Conservation (phyloP, 1,284 basidiomycete species). For the Ganoderma multipileum region DNA sequence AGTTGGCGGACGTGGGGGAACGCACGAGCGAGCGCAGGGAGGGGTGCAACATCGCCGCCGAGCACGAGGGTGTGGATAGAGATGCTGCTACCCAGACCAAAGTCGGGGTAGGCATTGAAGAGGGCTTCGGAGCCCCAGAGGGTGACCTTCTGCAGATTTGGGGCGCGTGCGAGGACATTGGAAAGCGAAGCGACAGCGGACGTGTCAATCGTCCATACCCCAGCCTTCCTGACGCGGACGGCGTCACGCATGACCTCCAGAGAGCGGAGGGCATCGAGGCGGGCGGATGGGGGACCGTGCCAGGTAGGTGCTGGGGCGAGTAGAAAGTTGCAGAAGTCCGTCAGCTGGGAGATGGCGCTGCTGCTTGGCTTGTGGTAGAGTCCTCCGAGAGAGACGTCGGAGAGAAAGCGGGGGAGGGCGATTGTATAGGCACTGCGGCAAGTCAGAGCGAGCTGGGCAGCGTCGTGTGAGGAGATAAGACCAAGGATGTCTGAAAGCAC, state of each 20-base stretch:
- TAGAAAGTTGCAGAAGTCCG: constrained; percentile 29
- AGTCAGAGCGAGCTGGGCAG: constrained; percentile 27
- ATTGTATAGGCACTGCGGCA: constrained; percentile 26
- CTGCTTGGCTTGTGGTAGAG: constrained; percentile 29
- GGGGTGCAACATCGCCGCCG: constrained; percentile 28
- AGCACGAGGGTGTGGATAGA: constrained; percentile 29
- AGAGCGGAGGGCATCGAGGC: constrained; percentile 22
- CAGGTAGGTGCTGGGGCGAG: constrained; percentile 26
- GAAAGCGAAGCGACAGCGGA: constrained; percentile 25
- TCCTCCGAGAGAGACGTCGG: constrained; percentile 28
- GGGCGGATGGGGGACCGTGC: constrained; percentile 24
- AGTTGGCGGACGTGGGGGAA: constrained; percentile 30
- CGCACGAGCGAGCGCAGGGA: constrained; percentile 26
- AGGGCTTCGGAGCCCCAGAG: constrained; percentile 32
- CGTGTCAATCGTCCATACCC: constrained; percentile 23
- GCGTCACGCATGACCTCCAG: constrained; percentile 31
- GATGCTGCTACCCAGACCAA: constrained; percentile 20
- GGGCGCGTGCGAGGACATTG: constrained; percentile 21
- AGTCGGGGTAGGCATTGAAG: constrained; percentile 27
- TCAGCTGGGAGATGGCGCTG: constrained; percentile 29
- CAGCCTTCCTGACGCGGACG: constrained; percentile 23
- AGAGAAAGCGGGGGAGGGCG: constrained; percentile 28
- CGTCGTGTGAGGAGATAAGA: constrained; percentile 24
- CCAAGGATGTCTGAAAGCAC: constrained; percentile 28
- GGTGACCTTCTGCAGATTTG: constrained; percentile 28